Evolutionary conservation across 1,284 basidiomycete species (phyloP).

Genomic region (Mycena citricolor): DNA sequence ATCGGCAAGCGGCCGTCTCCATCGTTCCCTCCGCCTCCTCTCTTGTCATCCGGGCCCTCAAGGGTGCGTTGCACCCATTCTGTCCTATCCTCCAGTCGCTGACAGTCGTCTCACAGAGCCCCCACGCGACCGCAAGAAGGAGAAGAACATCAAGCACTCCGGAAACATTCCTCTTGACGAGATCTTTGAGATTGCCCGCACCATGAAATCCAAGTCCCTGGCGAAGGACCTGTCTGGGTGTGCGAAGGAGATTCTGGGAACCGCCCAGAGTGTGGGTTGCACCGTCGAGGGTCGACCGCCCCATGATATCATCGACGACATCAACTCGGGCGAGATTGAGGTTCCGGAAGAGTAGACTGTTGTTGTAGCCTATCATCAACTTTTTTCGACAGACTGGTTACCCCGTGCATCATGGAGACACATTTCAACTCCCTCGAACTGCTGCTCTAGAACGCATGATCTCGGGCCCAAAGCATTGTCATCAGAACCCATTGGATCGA

Average conservation of each 20-base stretch:
- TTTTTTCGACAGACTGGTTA: no score
- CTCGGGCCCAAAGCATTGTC: no score
- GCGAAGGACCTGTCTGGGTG: slow-evolving; percentile 89
- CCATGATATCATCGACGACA: slow-evolving; percentile 95
- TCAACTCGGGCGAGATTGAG: slow-evolving; percentile 94
- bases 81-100: not conserved
- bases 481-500: no score
- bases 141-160: slow-evolving; percentile 99
- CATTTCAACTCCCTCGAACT: no score
- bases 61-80: slow-evolving; percentile 58
- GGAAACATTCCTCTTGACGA: slow-evolving; percentile 96
- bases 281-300: slow-evolving; percentile 93
- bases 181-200: slow-evolving; percentile 94
- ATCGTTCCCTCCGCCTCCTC: slow-evolving; percentile 98
- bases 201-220: slow-evolving; percentile 94
- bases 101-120: slow-evolving; percentile 66
- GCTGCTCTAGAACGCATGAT: no score
- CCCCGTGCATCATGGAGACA: no score
- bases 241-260: slow-evolving; percentile 94
- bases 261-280: slow-evolving; percentile 94
- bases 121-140: slow-evolving; percentile 99
- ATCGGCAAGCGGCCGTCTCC: slow-evolving; percentile 96
- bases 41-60: slow-evolving; percentile 97
- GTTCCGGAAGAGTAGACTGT: slow-evolving; percentile 81
- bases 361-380: slow-evolving; percentile 25